These are phyloP conservation scores for Exophiala xenobiotica DNA, from an alignment of 2,329 filamentous ascomycete species.

Conservation along the genomic window DNA sequence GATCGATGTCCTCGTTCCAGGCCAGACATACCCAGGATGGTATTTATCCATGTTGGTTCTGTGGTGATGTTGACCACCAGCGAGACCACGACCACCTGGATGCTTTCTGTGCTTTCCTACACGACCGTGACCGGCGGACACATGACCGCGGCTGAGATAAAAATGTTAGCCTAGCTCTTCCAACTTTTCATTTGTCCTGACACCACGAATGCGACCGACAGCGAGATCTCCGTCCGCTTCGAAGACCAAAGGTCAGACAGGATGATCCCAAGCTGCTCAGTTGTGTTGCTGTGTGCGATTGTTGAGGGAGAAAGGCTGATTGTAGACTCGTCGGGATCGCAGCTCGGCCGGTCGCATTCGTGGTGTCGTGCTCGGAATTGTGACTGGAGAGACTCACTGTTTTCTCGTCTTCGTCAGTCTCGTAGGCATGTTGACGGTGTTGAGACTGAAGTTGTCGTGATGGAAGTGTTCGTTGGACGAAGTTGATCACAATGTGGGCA, in stretches of 20 bases:
- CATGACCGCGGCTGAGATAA: constrained; percentile 79
- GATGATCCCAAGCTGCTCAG: too few species aligned
- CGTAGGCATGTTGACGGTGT: constrained; percentile 52
- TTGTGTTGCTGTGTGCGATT: background rate
- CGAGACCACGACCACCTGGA: constrained; percentile 76
- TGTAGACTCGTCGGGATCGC: background rate
- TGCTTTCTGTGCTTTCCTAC: constrained; percentile 98
- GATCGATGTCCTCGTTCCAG: background rate
- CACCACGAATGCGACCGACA: background rate
- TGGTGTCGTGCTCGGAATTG: background rate
- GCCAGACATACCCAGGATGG: constrained; percentile 97
- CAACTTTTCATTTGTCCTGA: background rate
- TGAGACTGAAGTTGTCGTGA: constrained; percentile 24
- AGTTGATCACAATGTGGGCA: background rate
- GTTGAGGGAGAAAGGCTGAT: background rate
- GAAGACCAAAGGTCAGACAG: too few species aligned
- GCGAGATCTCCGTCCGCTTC: too few species aligned
- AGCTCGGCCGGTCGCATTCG: background rate
- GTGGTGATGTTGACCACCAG: constrained; percentile 99
- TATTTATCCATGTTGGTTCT: constrained; percentile 89
- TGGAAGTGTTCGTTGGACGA: background rate
- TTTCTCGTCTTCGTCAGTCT: constrained; percentile 53
- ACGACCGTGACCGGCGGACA: constrained; percentile 97
- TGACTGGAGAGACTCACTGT: constrained; percentile 40
- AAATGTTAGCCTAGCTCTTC: constrained; percentile 33